Evolutionary conservation across 1,284 basidiomycete genomes (phyloP).

Genomic region (Coniferiporia weirii): DNA sequence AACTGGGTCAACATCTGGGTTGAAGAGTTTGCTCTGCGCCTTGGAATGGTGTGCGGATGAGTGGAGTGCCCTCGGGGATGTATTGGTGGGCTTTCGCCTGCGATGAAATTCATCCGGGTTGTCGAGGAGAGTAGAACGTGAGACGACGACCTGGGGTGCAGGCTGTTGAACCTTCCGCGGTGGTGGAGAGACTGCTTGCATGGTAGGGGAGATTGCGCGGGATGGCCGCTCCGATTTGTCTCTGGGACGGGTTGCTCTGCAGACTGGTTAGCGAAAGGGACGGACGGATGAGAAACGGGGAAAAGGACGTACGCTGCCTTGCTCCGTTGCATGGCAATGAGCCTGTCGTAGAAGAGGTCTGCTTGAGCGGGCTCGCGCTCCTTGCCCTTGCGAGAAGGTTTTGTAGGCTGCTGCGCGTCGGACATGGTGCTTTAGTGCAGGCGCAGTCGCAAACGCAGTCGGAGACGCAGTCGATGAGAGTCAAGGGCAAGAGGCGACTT

Average conservation of each 20-base stretch:
- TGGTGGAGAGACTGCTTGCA: slow-evolving; percentile 27
- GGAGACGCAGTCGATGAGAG: neutral
- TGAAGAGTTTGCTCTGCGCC: slow-evolving; percentile 50
- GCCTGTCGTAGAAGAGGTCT: slow-evolving; percentile 56
- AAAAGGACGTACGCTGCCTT: slow-evolving; percentile 48
- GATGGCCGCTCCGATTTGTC: slow-evolving; percentile 42
- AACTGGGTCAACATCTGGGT: slow-evolving; percentile 65
- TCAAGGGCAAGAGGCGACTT: neutral
- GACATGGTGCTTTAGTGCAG: neutral
- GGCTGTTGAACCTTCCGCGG: slow-evolving; percentile 31
- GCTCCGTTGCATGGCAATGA: slow-evolving; percentile 59
- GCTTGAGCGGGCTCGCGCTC: slow-evolving; percentile 37
- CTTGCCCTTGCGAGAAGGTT: slow-evolving; percentile 27
- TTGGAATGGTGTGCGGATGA: slow-evolving; percentile 35
- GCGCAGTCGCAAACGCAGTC: slow-evolving; percentile 1
- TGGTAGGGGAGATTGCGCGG: slow-evolving; percentile 26
- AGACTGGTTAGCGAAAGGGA: slow-evolving; percentile 9
- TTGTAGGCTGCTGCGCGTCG: slow-evolving; percentile 9
- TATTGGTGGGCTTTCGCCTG: slow-evolving; percentile 54
- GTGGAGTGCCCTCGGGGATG: slow-evolving; percentile 34
- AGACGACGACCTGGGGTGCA: slow-evolving; percentile 32
- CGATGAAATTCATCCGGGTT: slow-evolving; percentile 62
- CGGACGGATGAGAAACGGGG: slow-evolving; percentile 18
- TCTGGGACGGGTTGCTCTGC: slow-evolving; percentile 41
- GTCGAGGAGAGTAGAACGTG: slow-evolving; percentile 44